Base-by-base conservation (phyloP, 192 early-diverging fungal species). In the Fimicolochytrium jonesii region DNA sequence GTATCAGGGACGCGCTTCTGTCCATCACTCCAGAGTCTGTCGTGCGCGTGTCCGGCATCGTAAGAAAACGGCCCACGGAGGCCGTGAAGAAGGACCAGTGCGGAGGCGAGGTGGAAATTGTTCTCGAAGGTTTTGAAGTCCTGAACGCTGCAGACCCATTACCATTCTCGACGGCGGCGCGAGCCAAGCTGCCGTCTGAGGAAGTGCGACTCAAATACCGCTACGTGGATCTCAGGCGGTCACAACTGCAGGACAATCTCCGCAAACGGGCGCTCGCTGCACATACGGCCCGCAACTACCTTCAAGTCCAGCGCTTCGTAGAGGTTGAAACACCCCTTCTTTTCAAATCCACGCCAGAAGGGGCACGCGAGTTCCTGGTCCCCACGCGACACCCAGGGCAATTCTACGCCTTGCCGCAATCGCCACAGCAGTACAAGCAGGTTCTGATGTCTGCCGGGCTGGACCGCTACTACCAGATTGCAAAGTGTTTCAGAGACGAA, bases 341-440 rank as follows among this genome's bases (percentile, higher is more conserved):
- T 32, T 93, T 93, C 75, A 93, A 93, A 61, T 90, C 88, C 15
- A 93, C 93, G 10, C 91, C 93, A 22, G 93, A 96, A 65, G 93
- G 93, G 13, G 92, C 93, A 2, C 74, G 93, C 10, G 93, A 96
- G 71, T 96, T 91, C 61, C 75, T 96, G n/a, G 93, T 96, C 0
- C 93, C 93, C 4, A 96, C 93, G 6, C 74, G 92, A 32, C 65
- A 46, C 33, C 61, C 67, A 25, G 89, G 87, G 28, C 50, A 69
- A 20, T 93, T 92, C 58, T 96, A 92, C 56, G 92, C 93, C 0
- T 77, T 96, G 22, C 86, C 93, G 11, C 93, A 96, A 63, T 89
- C 87, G 63, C 93, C 93, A 29, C 93, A 96, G 62, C 80, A 93
- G 85, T 91, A 92, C 65, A 96, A 96, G 74, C 92, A 96, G 66